A percentile compares a stretch with the other conserved stretches of the same genome.
phyloP scores from a whole-genome alignment of 805 yeast genomes.

The Dipodascus geniculatus region DNA sequence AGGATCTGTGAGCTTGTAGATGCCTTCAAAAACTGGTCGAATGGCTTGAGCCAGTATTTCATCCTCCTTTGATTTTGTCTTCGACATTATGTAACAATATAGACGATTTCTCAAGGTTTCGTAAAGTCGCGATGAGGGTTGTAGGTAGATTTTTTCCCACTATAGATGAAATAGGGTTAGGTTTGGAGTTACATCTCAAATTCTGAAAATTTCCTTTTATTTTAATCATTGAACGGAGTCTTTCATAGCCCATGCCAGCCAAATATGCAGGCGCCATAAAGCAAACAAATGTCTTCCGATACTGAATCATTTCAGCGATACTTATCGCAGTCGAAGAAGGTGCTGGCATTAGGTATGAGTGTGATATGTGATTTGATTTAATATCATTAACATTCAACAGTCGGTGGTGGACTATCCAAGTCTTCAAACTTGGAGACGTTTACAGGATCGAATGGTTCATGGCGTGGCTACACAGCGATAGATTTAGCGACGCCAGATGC shows the following conservation, averaged over 20 bases:
- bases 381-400: constrained; percentile 26
- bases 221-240: background rate
- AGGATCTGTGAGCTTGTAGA: constrained; percentile 21
- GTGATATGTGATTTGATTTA: background rate
- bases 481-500: constrained; percentile 92
- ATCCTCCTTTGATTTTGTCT: background rate
- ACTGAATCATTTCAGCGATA: constrained; percentile 25
- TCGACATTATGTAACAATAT: background rate
- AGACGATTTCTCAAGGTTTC: background rate
- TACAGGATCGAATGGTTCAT: constrained; percentile 59
- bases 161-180: background rate
- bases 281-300: constrained; percentile 14
- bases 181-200: background rate
- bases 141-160: background rate
- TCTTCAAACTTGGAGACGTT: constrained; percentile 69
- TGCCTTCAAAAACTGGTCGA: constrained; percentile 22
- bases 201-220: background rate
- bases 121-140: too few species aligned
- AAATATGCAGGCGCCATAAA: too few species aligned
- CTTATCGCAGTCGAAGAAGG: constrained; percentile 22
- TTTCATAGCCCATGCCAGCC: too few species aligned
- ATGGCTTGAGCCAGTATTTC: constrained; percentile 6
- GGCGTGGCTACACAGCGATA: constrained; percentile 67
- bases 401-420: constrained; percentile 78
- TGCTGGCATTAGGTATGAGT: constrained; percentile 24